Percentiles rank a stretch among this genome's conserved stretches.
phyloP scores from a whole-genome alignment of 2,329 filamentous ascomycete species.

The Cercospora zeina region DNA sequence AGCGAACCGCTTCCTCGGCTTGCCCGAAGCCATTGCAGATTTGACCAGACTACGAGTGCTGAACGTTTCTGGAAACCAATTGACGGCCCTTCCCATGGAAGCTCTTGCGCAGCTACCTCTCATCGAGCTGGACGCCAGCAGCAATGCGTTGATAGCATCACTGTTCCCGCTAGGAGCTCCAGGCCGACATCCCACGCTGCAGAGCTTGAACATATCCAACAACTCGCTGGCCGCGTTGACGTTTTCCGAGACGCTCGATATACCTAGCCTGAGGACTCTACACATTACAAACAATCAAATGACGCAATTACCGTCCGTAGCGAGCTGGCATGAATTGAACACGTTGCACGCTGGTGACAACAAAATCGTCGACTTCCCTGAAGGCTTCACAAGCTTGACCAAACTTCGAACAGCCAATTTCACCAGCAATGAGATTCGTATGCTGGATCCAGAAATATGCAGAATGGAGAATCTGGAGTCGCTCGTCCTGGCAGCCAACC shows the following conservation, averaged over 20 bases:
- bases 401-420: slow-evolving; percentile 78
- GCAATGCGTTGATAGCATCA: slow-evolving; percentile 73
- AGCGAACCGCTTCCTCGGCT: slow-evolving; percentile 70
- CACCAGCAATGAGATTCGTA: slow-evolving; percentile 77
- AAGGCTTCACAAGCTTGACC: slow-evolving; percentile 67
- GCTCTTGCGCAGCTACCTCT: slow-evolving; percentile 67
- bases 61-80: slow-evolving; percentile 76
- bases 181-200: slow-evolving; percentile 62
- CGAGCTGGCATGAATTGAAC: slow-evolving; percentile 70
- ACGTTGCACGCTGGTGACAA: slow-evolving; percentile 82
- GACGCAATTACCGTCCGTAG: slow-evolving; percentile 68
- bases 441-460: slow-evolving; percentile 73
- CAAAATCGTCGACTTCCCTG: slow-evolving; percentile 70
- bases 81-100: slow-evolving; percentile 70
- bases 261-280: slow-evolving; percentile 73
- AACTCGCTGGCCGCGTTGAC: slow-evolving; percentile 66
- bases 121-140: slow-evolving; percentile 70
- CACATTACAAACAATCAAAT: slow-evolving; percentile 81
- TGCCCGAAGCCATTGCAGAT: slow-evolving; percentile 68
- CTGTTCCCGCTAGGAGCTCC: slow-evolving; percentile 60
- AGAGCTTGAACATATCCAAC: slow-evolving; percentile 72
- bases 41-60: slow-evolving; percentile 71
- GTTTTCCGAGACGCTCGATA: slow-evolving; percentile 53
- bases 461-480: slow-evolving; percentile 75
- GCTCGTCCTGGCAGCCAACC: slow-evolving; percentile 83